phyloP scores from a whole-genome alignment of 2,329 filamentous ascomycete genomes.

The Hypoxylon sp. region DNA sequence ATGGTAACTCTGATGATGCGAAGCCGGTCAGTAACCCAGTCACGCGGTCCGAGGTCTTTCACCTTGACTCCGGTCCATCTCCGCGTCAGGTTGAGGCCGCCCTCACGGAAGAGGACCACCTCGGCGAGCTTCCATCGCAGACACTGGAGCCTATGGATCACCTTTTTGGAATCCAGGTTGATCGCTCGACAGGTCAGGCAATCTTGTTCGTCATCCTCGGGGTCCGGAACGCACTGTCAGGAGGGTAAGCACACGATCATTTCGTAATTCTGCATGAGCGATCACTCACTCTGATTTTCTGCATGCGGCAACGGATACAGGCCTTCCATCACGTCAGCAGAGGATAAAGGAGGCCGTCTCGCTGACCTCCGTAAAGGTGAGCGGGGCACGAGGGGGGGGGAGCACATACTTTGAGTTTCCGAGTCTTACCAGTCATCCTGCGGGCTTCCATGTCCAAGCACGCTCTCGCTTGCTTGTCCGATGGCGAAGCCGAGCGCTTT shows the following conservation, averaged over 20 bases:
- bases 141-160: conserved; percentile 56
- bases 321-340: conserved; percentile 40
- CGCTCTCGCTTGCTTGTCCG: conserved; percentile 27
- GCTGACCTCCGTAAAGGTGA: background rate
- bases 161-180: conserved; percentile 53
- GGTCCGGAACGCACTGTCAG: conserved; percentile 50
- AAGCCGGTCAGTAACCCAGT: conserved; percentile 42
- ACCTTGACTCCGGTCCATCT: conserved; percentile 54
- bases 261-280: background rate
- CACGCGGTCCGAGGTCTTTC: conserved; percentile 48
- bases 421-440: conserved; percentile 36
- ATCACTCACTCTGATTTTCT: conserved; percentile 53
- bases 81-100: conserved; percentile 54
- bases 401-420: conserved; percentile 36
- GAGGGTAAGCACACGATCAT: background rate
- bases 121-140: conserved; percentile 54
- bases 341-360: background rate
- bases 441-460: conserved; percentile 30
- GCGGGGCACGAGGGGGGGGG: background rate
- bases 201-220: conserved; percentile 38
- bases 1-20: conserved; percentile 51
- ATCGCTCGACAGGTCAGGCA: conserved; percentile 54
- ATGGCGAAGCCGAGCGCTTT: background rate
- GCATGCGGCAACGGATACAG: conserved; percentile 55
- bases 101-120: conserved; percentile 51